These are phyloP conservation scores for Delonix regia DNA, from an alignment of 306 rosid species.

Conservation along the genomic window DNA sequence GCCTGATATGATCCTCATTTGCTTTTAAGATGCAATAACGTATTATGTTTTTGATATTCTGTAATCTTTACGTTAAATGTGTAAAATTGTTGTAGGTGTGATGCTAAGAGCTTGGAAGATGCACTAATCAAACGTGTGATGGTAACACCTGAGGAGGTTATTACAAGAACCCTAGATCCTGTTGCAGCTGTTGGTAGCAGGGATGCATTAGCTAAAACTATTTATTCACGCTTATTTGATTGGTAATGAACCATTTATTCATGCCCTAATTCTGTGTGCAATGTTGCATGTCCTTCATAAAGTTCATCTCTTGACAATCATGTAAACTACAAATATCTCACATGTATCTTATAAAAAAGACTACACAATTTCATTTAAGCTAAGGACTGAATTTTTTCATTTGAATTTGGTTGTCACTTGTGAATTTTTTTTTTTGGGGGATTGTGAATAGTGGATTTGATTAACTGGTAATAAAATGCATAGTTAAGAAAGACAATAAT, in stretches of 20 bases:
- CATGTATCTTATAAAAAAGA: neutral
- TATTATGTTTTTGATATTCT: conserved; percentile 28
- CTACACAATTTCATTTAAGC: conserved; percentile 15
- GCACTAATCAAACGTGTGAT: conserved; percentile 96
- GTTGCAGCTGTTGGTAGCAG: conserved; percentile 91
- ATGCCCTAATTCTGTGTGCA: conserved; percentile 33
- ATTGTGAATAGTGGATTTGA: conserved; percentile 20
- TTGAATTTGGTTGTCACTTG: conserved; percentile 12
- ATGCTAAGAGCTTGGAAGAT: conserved; percentile 96
- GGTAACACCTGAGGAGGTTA: conserved; percentile 99
- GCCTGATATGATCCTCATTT: conserved; percentile 33
- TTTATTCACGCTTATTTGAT: conserved; percentile 96
- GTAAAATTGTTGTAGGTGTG: conserved; percentile 61
- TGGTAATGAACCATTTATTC: conserved; percentile 85
- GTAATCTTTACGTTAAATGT: conserved; percentile 15
- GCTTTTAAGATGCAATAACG: conserved; percentile 29
- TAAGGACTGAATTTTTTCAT: conserved; percentile 7
- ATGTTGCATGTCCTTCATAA: conserved; percentile 20
- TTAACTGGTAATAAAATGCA: neutral
- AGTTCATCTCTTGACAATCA: conserved; percentile 27
- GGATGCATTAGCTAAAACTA: conserved; percentile 95
- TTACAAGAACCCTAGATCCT: conserved; percentile 99
- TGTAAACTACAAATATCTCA: conserved; percentile 14
- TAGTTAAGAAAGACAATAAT: conserved; percentile 19
- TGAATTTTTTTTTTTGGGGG: too few relatives aligned